Evolutionary conservation across 768 basidiomycete genomes (phyloP).

Genomic region (Naematelia aurantialba): DNA sequence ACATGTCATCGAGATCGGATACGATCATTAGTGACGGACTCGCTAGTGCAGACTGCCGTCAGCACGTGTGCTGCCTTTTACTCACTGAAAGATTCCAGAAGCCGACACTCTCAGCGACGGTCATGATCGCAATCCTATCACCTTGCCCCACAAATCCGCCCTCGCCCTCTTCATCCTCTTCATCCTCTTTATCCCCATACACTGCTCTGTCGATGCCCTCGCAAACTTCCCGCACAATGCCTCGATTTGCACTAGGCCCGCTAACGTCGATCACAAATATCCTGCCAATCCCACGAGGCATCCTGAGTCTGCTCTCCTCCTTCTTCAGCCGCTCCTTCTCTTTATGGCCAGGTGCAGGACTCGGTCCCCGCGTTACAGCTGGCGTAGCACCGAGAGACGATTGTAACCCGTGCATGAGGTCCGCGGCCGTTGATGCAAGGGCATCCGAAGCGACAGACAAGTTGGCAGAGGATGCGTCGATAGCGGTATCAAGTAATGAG

Average conservation of each 20-base stretch:
- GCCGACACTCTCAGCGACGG: conserved; percentile 74
- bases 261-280: conserved; percentile 89
- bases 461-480: conserved; percentile 51
- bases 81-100: conserved; percentile 79
- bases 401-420: conserved; percentile 41
- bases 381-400: conserved; percentile 32
- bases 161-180: conserved; percentile 49
- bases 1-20: conserved; percentile 87
- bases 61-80: conserved; percentile 3
- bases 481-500: conserved; percentile 49
- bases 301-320: conserved; percentile 31
- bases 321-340: conserved; percentile 26
- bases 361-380: conserved; percentile 18
- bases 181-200: conserved; percentile 56
- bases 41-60: conserved; percentile 11
- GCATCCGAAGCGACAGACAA: conserved; percentile 27
- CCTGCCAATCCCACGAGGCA: conserved; percentile 60
- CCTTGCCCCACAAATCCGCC: conserved; percentile 28
- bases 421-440: conserved; percentile 38
- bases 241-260: conserved; percentile 62
- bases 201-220: conserved; percentile 61
- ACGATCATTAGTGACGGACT: conserved; percentile 64
- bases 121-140: conserved; percentile 65
- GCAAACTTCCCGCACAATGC: conserved; percentile 68
- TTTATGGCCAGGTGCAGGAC: conserved; percentile 26